Base-by-base conservation (phyloP, 2,329 filamentous ascomycete species). In the Colletotrichum navitas region DNA sequence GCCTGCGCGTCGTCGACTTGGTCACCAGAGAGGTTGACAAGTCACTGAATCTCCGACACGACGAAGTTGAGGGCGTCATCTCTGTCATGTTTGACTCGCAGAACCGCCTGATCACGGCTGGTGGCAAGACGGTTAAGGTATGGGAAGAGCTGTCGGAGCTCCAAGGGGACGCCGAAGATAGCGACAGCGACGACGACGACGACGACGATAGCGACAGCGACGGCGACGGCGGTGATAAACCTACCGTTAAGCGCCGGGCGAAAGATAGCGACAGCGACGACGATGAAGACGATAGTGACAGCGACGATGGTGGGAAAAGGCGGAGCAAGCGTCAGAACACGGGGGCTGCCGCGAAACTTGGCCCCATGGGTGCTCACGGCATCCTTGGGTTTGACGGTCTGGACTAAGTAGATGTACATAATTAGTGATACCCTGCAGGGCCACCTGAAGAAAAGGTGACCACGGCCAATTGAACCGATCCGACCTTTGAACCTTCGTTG, bases 51-150 rank as follows among this genome's bases (percentile, higher is more conserved):
- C 75, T 85, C 47, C 78, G 89, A 76, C 95, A 98, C 79, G 94
- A 98, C 77, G 94, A 97, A 71, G 83, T 96, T 24, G 95, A 98
- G 79, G 93, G 92, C 2, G 94, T 98, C 4, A 88, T 94, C 1
- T 93, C 89, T 0, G 81, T 99, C 0, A 92, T 88, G 1, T 97
- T 98, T 74, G 96, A 98, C 81, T 91, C 92, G 62, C 90, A 91
- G 63, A 93, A 94, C 56, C 88, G 96, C 56, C 90, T 99, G 86
- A 94, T 99, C 75, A 97, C 91, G 77, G 95, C 94, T 14, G 96
- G 96, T 65, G 96, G 96, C 0, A 89, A 88, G 76, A 90, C 91
- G 0, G 89, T 99, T 74, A 98, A 98, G 81, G 91, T 98, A 2
- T 99, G 96, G 96, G 90, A 96, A 92, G 90, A 96, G 78, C 88